phyloP scores from a whole-genome alignment of 129 eudicot species.

The Erigeron canadensis region DNA sequence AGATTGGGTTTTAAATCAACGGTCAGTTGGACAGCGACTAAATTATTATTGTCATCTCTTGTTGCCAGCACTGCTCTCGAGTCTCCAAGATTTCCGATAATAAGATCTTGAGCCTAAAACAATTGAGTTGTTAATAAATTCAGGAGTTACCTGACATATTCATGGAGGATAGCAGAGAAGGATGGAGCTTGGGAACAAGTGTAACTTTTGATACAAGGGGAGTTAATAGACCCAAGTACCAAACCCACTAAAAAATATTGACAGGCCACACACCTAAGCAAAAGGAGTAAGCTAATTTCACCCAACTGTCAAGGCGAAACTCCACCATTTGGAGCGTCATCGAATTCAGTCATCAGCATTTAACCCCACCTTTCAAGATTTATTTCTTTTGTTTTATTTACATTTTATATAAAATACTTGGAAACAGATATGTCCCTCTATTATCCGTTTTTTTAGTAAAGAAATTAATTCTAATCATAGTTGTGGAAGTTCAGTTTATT shows the following conservation, averaged over 20 bases:
- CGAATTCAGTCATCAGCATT: not conserved
- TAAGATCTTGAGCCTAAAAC: constrained; percentile 84
- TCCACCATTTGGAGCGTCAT: not conserved
- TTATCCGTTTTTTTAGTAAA: not conserved
- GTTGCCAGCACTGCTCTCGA: constrained; percentile 94
- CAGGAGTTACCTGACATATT: not conserved
- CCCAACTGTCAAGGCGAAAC: not conserved
- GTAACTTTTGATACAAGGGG: not conserved
- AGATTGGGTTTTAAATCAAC: constrained; percentile 96
- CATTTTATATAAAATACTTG: not conserved
- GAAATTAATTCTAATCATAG: not conserved
- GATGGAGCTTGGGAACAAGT: not conserved
- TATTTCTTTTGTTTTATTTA: not conserved
- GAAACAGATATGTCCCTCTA: not conserved
- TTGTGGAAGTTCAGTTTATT: not conserved
- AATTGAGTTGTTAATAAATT: constrained; percentile 3
- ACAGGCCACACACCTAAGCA: too few relatives aligned
- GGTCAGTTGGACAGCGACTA: constrained; percentile 80
- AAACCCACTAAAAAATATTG: too few relatives aligned
- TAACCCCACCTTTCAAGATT: not conserved
- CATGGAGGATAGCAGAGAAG: not conserved
- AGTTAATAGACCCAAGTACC: not conserved
- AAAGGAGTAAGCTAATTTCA: not conserved
- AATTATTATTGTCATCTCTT: constrained; percentile 56
- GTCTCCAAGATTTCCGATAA: constrained; percentile 94